Evolutionary conservation across 2,329 filamentous ascomycete species (phyloP), one percentile per base, ranked within the genome.

Genomic region (Alternaria brassicicola): DNA sequence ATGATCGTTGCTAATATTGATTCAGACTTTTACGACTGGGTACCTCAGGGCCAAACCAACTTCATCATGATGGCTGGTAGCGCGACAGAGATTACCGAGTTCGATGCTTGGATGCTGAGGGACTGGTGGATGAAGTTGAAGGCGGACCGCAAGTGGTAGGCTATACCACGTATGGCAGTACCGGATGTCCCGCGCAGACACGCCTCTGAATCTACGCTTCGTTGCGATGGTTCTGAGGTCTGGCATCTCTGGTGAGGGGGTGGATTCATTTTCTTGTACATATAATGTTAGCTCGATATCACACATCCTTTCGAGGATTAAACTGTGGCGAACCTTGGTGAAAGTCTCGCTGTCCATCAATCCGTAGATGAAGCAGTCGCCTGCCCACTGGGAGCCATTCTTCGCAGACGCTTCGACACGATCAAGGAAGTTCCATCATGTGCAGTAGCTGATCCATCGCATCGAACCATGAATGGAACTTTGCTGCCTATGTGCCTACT

Each of bases 101-200:
- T 83, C 31, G 80, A 83, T 36, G 79, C 78, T 21, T 83, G 81
- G 81, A 83, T 82, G 80, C 56, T 80, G 52, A 68, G 80, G 1
- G 79, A 82, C 65, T 82, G 80, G 79, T 82, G 78, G 78, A 71
- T 70, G 58, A 72, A 76, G 55, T 60, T 76, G 49, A 71, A 71
- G 59, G 63, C 54, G 0, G 54, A 31, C 12, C 61, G 61, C 25
- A 53, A 56, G 9, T 66, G 64, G 63, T 68, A 65, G 30, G 19
- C 30, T 25, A 35, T 21, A 9, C 23, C 13, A 19, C 31, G 6
- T 23, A 8, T 23, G 2, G 23, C 21, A 9, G 6, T 23, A 21
- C 6, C 5, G 3, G 13, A n/a, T 23, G 35, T 8, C 5, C 21
- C 13, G 19, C 19, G 30, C 43, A 17, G n/a, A 33, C n/a, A 23